Conservation (phyloP, 345 rosid genomes). For the Eucalyptus tenuipes region DNA sequence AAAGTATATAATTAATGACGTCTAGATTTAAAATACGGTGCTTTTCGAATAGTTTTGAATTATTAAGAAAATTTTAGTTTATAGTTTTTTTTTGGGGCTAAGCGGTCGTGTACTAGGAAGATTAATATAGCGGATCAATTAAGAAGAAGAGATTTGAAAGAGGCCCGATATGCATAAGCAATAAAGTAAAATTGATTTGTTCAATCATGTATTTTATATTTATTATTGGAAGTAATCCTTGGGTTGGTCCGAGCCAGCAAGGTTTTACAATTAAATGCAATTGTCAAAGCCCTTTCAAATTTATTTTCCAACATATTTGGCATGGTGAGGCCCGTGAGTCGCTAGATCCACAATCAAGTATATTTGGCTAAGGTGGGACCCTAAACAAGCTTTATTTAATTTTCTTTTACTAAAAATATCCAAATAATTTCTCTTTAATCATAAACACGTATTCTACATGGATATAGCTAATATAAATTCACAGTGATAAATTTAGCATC, state of each 20-base stretch:
- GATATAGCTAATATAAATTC: not conserved
- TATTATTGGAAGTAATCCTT: not conserved
- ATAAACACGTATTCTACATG: not conserved
- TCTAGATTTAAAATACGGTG: not conserved
- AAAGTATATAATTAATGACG: not conserved
- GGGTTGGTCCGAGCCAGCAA: not conserved
- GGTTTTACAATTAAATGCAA: not conserved
- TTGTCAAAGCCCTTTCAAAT: not conserved
- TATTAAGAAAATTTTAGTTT: no score
- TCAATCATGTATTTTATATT: not conserved
- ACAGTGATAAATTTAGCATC: not conserved
- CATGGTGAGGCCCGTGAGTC: not conserved
- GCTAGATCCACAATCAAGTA: not conserved
- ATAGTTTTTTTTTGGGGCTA: not conserved
- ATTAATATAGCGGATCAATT: not conserved
- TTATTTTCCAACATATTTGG: not conserved
- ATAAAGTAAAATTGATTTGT: no score
- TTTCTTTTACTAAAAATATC: not conserved
- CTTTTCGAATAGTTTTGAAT: no score
- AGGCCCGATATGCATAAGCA: not conserved
- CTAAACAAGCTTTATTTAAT: not conserved
- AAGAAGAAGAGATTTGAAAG: not conserved
- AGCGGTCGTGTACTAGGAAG: not conserved
- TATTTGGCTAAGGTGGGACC: accelerated
- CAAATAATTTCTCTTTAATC: not conserved